Percentiles rank a stretch among this genome's conserved stretches.
Evolutionary conservation across 2,329 filamentous ascomycete species (phyloP).

Genomic region (Aspergillus sp.): DNA sequence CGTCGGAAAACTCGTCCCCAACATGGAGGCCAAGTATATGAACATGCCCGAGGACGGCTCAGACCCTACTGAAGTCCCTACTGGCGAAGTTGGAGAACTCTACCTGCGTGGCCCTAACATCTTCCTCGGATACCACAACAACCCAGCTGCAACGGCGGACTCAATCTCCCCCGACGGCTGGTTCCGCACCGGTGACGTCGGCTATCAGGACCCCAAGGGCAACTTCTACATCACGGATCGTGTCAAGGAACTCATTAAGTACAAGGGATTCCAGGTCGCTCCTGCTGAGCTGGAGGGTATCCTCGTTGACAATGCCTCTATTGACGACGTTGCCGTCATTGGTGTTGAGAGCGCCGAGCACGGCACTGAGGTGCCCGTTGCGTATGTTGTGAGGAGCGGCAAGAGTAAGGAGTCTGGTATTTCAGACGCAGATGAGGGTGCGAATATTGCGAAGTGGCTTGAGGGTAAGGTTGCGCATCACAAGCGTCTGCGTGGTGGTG

Average conservation of each 20-base stretch:
- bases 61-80: constrained; percentile 55
- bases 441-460: constrained; percentile 47
- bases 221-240: constrained; percentile 92
- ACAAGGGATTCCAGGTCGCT: constrained; percentile 70
- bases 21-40: constrained; percentile 80
- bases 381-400: constrained; percentile 57
- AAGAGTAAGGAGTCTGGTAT: constrained; percentile 46
- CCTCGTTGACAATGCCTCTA: constrained; percentile 49
- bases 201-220: constrained; percentile 71
- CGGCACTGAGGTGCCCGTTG: constrained; percentile 68
- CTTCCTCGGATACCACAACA: constrained; percentile 63
- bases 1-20: constrained; percentile 74
- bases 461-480: constrained; percentile 44
- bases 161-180: constrained; percentile 68
- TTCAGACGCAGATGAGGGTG: constrained; percentile 49
- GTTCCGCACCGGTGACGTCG: constrained; percentile 89
- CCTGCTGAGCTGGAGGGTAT: constrained; percentile 65
- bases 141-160: constrained; percentile 56
- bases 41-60: constrained; percentile 53
- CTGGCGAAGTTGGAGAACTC: constrained; percentile 68
- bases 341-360: constrained; percentile 60
- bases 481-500: constrained; percentile 48
- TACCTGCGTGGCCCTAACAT: constrained; percentile 65
- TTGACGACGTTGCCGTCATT: constrained; percentile 63
- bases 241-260: constrained; percentile 65